Base-by-base conservation (phyloP, 306 rosid species). In the Castanea sativa region DNA sequence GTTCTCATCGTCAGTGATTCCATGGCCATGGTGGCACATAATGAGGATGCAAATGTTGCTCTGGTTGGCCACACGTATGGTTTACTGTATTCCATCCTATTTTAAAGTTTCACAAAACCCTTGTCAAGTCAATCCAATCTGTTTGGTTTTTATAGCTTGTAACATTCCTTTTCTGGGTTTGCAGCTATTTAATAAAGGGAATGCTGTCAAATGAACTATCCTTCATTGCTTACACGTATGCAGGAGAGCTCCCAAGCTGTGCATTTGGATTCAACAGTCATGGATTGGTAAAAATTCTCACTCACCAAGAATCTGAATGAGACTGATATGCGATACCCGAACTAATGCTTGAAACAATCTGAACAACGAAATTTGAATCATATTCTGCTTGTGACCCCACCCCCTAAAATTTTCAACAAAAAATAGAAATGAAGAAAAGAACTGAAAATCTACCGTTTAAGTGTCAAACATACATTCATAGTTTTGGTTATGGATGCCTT, bases 191-290 rank as follows among this genome's bases (percentile, higher is more conserved):
- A 83, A 81, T 93, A 73, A 91, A 89, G 78, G 96, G 86, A 82
- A 84, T 78, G 45, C 81, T 91, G 78, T 75, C 88, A 69, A 72
- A 84, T 82, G 96, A 91, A 52, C 5, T 55, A 3, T 90, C 90
- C 73, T 91, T 85, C 63, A 69, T 93, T 58, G 99, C 90, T 77
- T 93, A 90, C 69, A 93, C 97, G 2, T 93, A 91, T 55, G 97
- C 98, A 6, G 99, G 98, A 83, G 98, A 95, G 86, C 98, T 93
- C 59, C 99, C 98, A 69, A 95, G 91, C 80, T 87, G 94, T 80
- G 97, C 92, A 23, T 89, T 87, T 19, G 92, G 91, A 75, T 85
- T 89, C 85, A 91, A 93, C 75, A 86, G 77, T 63, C 87, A 86
- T 82, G 96, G 98, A 78, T 76, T 90, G 78, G 98, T 92, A 86